Evolutionary conservation across 176 grass and related monocot species (phyloP).

Genomic region (Eleusine indica): DNA sequence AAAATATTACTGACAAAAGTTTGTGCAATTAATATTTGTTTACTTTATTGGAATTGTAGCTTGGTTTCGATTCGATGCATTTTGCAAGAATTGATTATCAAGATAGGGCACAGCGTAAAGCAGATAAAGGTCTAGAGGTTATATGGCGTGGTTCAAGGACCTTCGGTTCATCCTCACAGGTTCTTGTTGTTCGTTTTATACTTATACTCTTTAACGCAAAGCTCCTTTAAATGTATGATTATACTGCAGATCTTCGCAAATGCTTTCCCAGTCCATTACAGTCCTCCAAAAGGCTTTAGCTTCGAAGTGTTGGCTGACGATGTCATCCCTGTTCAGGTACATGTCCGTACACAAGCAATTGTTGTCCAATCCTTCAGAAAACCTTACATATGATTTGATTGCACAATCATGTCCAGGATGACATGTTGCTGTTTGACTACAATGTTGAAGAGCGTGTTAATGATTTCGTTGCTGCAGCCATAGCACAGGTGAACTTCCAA

Average conservation of each 20-base stretch:
- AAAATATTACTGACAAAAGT: slow-evolving; percentile 11
- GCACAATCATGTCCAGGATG: slow-evolving; percentile 65
- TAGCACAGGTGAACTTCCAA: slow-evolving; percentile 70
- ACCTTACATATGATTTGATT: slow-evolving; percentile 26
- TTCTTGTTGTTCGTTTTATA: slow-evolving; percentile 31
- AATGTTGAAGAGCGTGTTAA: slow-evolving; percentile 84
- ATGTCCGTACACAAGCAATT: slow-evolving; percentile 23
- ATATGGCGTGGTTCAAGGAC: slow-evolving; percentile 91
- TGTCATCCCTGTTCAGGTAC: slow-evolving; percentile 80
- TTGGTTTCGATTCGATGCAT: slow-evolving; percentile 91
- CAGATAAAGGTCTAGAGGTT: slow-evolving; percentile 79
- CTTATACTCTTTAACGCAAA: not conserved
- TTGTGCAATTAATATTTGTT: slow-evolving; percentile 20
- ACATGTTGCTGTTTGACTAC: slow-evolving; percentile 71
- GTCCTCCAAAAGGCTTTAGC: slow-evolving; percentile 79
- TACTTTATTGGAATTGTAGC: slow-evolving; percentile 51
- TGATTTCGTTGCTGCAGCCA: slow-evolving; percentile 83
- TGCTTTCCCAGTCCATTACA: slow-evolving; percentile 94
- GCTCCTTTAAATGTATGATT: slow-evolving; percentile 12
- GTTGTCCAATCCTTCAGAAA: not conserved
- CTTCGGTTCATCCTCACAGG: slow-evolving; percentile 89
- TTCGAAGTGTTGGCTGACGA: slow-evolving; percentile 68
- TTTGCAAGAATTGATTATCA: slow-evolving; percentile 99
- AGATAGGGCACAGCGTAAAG: slow-evolving; percentile 70
- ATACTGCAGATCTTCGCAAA: slow-evolving; percentile 87